Percentiles rank a stretch among this genome's conserved stretches.
Conservation (phyloP, 2,329 filamentous ascomycete genomes). For the Monilinia polystroma region DNA sequence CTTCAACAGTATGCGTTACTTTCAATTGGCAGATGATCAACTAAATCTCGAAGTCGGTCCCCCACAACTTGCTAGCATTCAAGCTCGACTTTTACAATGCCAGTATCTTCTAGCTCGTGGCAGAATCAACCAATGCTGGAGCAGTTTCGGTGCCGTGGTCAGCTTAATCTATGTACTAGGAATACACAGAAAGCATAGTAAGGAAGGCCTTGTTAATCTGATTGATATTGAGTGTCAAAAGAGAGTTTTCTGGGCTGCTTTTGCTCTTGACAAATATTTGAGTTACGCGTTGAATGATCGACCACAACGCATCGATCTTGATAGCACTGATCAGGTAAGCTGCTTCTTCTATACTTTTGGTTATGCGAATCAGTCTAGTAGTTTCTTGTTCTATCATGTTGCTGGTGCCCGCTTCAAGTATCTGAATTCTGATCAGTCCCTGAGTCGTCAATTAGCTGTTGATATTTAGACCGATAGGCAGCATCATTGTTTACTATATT, state of each 20-base stretch:
- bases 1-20: conserved; percentile 30
- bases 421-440: background rate
- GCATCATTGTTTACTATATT: background rate
- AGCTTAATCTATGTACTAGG: conserved; percentile 40
- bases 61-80: conserved; percentile 41
- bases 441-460: background rate
- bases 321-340: conserved; percentile 12
- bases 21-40: conserved; percentile 36
- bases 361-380: background rate
- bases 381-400: background rate
- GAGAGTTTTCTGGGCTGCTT: conserved; percentile 63
- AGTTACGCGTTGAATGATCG: conserved; percentile 1
- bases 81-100: conserved; percentile 44
- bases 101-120: conserved; percentile 40
- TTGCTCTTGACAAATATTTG: conserved; percentile 63
- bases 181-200: conserved; percentile 33
- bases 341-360: background rate
- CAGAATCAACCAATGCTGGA: conserved; percentile 42
- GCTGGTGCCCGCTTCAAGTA: background rate
- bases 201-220: conserved; percentile 38
- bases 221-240: conserved; percentile 50
- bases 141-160: conserved; percentile 38
- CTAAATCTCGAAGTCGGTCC: conserved; percentile 39
- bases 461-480: background rate
- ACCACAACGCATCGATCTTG: background rate